A percentile compares a stretch with the other conserved stretches of the same genome.
These are phyloP conservation scores for Elsinoe arachidis DNA, from an alignment of 2,329 filamentous ascomycete genomes.

Conservation along the genomic window DNA sequence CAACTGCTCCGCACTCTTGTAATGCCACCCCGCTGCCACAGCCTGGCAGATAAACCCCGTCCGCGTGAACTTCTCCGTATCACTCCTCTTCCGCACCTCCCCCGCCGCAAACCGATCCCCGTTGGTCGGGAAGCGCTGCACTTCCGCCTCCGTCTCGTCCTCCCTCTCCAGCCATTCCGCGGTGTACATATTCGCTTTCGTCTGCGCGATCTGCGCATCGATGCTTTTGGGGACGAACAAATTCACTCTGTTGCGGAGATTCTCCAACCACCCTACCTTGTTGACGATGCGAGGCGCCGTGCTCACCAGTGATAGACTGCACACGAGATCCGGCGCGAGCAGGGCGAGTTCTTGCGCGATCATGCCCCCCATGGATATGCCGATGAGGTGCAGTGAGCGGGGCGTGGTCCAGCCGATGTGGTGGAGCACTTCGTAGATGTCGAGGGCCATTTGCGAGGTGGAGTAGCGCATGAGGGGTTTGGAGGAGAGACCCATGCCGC, in stretches of 20 bases:
- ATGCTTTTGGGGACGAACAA: conserved; percentile 60
- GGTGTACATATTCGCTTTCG: conserved; percentile 59
- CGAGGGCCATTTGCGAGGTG: conserved; percentile 75
- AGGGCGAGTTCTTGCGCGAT: conserved; percentile 69
- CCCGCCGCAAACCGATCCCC: conserved; percentile 75
- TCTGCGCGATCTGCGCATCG: conserved; percentile 56
- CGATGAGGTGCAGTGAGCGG: conserved; percentile 58
- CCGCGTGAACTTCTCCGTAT: conserved; percentile 52
- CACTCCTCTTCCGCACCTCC: conserved; percentile 62
- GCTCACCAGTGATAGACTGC: conserved; percentile 42
- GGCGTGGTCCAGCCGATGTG: conserved; percentile 58
- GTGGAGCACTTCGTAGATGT: conserved; percentile 60
- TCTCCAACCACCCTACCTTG: conserved; percentile 48
- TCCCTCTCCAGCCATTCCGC: conserved; percentile 52
- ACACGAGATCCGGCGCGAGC: conserved; percentile 41
- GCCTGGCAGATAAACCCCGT: conserved; percentile 68
- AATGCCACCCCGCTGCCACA: conserved; percentile 69
- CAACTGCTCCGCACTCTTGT: conserved; percentile 62
- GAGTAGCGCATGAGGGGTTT: conserved; percentile 71
- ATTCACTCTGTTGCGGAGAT: conserved; percentile 51
- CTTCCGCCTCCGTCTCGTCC: conserved; percentile 43
- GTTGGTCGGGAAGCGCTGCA: conserved; percentile 58
- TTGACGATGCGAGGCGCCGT: conserved; percentile 41
- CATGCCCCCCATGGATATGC: conserved; percentile 85
- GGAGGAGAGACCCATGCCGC: conserved; percentile 72